A percentile compares a stretch with the other conserved stretches of the same genome.
These are phyloP conservation scores for Claviceps arundinis DNA, from an alignment of 2,329 filamentous ascomycete genomes.

Conservation along the genomic window DNA sequence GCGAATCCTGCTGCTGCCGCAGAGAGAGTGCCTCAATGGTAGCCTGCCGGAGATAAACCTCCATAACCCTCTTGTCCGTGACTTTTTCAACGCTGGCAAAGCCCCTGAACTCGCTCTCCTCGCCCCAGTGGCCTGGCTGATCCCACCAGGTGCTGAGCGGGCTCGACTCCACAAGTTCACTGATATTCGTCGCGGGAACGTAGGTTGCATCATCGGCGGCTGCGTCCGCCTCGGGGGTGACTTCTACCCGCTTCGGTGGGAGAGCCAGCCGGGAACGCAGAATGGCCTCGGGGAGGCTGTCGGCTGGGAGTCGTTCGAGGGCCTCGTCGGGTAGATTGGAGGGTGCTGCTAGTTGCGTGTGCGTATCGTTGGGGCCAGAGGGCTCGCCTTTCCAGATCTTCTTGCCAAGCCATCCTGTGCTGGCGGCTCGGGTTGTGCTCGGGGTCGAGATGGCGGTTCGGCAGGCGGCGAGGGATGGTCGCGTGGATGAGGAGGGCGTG, in stretches of 20 bases:
- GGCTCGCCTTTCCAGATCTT: conserved; percentile 28
- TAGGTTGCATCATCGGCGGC: conserved; percentile 26
- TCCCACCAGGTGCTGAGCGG: conserved; percentile 41
- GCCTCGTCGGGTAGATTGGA: conserved; percentile 21
- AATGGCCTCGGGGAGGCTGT: conserved; percentile 15
- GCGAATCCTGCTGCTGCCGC: conserved; percentile 13
- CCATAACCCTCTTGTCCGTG: conserved; percentile 29
- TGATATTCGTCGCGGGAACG: conserved; percentile 30
- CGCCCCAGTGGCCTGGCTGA: conserved; percentile 35
- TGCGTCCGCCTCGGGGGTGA: conserved; percentile 16
- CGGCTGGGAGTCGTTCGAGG: conserved; percentile 9
- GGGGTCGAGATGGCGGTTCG: conserved; percentile 23
- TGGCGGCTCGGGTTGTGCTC: conserved; percentile 16
- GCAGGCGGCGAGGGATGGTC: conserved; percentile 15
- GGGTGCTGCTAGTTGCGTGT: conserved; percentile 18
- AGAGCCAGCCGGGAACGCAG: conserved; percentile 19
- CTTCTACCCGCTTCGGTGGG: conserved; percentile 9
- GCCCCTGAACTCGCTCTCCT: conserved; percentile 28
- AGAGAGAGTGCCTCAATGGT: conserved; percentile 39
- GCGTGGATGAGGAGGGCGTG: conserved; percentile 10
- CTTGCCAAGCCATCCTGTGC: conserved; percentile 24
- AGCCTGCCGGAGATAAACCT: conserved; percentile 36
- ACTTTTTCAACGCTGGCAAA: conserved; percentile 30
- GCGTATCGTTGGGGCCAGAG: conserved; percentile 25
- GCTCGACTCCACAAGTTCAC: conserved; percentile 34